Evolutionary conservation across 345 rosid genomes (phyloP).

Genomic region (Brassica cretica): DNA sequence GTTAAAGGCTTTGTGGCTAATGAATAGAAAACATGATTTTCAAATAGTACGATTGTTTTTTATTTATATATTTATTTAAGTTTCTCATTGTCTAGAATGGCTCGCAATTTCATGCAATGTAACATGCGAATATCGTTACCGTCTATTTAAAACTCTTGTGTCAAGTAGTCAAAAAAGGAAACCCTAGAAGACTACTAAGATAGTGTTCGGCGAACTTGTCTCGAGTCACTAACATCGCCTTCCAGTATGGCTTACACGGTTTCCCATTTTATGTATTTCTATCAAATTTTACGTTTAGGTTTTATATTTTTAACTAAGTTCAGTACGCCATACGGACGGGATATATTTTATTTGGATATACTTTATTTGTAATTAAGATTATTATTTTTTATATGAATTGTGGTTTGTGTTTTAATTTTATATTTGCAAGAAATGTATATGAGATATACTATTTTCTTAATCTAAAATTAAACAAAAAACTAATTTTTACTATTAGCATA

Average conservation of each 20-base stretch:
- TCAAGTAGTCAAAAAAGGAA: neutral
- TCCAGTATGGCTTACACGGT: slow-evolving; percentile 29
- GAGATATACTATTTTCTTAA: too few species aligned
- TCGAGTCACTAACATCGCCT: slow-evolving; percentile 40
- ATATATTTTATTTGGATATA: too few species aligned
- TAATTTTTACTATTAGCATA: too few species aligned
- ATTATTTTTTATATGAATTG: too few species aligned
- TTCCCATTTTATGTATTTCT: slow-evolving; percentile 20
- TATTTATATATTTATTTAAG: too few species aligned
- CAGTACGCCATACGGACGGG: too few species aligned
- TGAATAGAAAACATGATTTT: neutral
- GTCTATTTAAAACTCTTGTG: neutral
- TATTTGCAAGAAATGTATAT: too few species aligned
- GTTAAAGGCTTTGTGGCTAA: slow-evolving; percentile 2
- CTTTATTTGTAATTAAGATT: too few species aligned
- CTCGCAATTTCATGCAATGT: slow-evolving; percentile 31
- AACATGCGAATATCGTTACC: slow-evolving; percentile 29
- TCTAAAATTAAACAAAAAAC: too few species aligned
- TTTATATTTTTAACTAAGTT: too few species aligned
- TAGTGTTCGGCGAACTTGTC: slow-evolving; percentile 43
- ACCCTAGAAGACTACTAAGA: slow-evolving; percentile 24
- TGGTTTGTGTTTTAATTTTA: too few species aligned
- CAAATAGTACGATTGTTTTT: too few species aligned
- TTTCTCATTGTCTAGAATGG: neutral
- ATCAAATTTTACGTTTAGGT: neutral